These are phyloP conservation scores for Comarum palustre DNA, from an alignment of 306 rosid species.

Conservation along the genomic window DNA sequence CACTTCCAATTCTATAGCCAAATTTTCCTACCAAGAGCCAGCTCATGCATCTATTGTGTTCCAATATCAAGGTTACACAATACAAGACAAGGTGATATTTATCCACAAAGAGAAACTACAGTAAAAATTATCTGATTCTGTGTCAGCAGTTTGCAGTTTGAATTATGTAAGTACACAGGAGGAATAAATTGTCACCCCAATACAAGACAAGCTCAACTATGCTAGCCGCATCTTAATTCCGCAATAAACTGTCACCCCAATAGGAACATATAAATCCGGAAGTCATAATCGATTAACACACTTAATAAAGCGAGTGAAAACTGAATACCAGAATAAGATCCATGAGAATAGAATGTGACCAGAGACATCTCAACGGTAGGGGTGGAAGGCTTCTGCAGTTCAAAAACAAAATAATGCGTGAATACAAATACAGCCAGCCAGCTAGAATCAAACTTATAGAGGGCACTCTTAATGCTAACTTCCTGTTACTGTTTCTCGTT, in stretches of 20 bases:
- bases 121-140: background rate
- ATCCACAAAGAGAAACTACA: background rate
- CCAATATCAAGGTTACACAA: background rate
- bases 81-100: background rate
- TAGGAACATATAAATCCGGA: conserved; percentile 10
- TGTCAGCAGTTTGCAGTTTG: background rate
- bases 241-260: too few species aligned
- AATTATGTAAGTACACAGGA: background rate
- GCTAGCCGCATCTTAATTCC: too few species aligned
- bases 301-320: conserved; percentile 27
- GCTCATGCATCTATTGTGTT: background rate
- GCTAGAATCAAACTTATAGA: conserved; percentile 1
- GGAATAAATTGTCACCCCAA: background rate
- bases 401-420: conserved; percentile 19
- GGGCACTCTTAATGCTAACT: background rate
- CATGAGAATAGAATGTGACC: conserved; percentile 77
- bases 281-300: conserved; percentile 7
- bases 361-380: conserved; percentile 63
- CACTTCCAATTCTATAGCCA: background rate
- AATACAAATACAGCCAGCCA: conserved; percentile 20
- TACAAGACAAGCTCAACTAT: too few species aligned
- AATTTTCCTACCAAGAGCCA: background rate
- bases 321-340: conserved; percentile 80
- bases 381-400: conserved; percentile 62
- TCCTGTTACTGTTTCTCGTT: background rate